phyloP scores from a whole-genome alignment of 257 asterid species.

The Linaria vulgaris region DNA sequence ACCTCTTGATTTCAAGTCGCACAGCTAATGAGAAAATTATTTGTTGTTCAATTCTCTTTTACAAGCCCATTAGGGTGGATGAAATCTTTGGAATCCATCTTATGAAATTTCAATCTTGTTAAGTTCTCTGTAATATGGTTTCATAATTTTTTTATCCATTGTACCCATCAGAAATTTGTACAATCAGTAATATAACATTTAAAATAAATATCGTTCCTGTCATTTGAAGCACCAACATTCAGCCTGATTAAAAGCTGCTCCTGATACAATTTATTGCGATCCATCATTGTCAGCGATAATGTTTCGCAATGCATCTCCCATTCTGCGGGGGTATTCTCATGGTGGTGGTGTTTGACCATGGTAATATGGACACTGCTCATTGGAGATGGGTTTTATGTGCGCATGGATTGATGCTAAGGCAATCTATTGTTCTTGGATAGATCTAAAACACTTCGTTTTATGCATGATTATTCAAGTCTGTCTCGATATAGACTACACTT shows the following conservation, averaged over 20 bases:
- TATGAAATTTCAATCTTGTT: neutral
- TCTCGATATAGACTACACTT: no score
- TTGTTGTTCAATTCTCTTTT: neutral
- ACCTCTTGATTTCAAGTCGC: conserved; percentile 7
- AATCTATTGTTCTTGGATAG: no score
- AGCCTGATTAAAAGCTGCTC: conserved; percentile 16
- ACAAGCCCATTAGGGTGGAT: conserved; percentile 2
- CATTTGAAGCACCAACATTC: conserved; percentile 3
- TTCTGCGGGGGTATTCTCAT: no score
- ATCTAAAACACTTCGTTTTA: no score
- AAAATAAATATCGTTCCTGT: neutral
- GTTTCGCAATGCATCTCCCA: no score
- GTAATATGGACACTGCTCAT: no score
- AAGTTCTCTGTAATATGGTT: neutral
- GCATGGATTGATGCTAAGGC: no score
- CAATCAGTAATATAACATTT: neutral
- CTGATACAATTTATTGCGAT: neutral
- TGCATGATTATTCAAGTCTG: no score
- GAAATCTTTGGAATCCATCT: no score
- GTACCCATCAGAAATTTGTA: neutral
- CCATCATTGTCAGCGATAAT: no score
- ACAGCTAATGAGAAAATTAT: neutral
- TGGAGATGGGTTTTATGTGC: no score
- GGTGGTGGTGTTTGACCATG: no score
- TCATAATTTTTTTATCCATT: neutral